Conservation (phyloP, 257 asterid genomes). For the Solanum virginianum region DNA sequence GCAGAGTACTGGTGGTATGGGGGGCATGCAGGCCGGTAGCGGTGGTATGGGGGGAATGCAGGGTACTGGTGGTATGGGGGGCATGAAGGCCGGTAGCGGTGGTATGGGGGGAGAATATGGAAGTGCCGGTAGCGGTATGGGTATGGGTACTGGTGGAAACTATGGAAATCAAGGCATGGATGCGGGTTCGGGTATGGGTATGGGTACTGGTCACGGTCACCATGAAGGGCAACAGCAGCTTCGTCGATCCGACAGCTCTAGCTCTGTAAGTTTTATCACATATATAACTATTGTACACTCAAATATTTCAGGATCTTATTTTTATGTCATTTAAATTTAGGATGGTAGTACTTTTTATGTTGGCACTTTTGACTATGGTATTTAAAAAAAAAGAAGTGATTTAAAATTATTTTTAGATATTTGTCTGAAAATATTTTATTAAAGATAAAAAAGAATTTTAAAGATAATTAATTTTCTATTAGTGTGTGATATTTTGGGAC, state of each 20-base stretch:
- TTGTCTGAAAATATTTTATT: no score
- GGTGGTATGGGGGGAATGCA: neutral
- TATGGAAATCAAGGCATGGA: neutral
- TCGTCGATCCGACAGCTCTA: conserved; percentile 34
- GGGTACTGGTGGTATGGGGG: neutral
- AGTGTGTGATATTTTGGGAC: no score
- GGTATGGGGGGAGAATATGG: neutral
- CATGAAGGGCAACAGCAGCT: conserved; percentile 9
- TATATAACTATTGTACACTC: neutral
- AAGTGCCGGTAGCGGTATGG: neutral
- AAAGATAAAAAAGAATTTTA: no score
- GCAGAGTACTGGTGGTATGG: neutral
- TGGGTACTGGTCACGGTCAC: neutral
- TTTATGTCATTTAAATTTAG: no score
- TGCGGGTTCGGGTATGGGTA: neutral
- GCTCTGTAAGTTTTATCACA: conserved; percentile 23
- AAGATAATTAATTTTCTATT: no score
- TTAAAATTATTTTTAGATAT: no score
- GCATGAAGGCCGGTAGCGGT: neutral
- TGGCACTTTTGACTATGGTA: no score
- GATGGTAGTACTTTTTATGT: no score
- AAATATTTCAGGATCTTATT: no score
- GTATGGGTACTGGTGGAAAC: neutral
- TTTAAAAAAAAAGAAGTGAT: no score
- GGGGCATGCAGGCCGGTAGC: neutral